These are phyloP conservation scores for Lipomyces starkeyi DNA, from an alignment of 805 yeast species.

Conservation along the genomic window DNA sequence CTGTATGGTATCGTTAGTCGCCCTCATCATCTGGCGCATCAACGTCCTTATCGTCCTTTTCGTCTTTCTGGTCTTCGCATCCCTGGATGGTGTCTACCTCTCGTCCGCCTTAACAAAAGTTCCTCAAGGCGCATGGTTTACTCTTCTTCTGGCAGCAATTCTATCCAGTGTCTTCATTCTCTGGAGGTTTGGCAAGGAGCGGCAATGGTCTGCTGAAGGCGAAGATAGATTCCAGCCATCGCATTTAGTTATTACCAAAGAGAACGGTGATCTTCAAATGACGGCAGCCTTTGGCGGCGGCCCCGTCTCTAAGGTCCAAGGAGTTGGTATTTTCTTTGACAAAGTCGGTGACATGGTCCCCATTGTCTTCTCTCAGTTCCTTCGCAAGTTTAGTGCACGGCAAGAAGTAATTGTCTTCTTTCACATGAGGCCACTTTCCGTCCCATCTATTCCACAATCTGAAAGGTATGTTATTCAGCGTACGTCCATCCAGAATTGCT, in stretches of 20 bases:
- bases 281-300: slow-evolving; percentile 4
- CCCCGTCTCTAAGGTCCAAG: slow-evolving; percentile 1
- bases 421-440: slow-evolving; percentile 19
- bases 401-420: slow-evolving; percentile 26
- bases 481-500: slow-evolving; percentile 22
- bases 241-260: background rate
- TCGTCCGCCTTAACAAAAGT: slow-evolving; percentile 58
- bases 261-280: background rate
- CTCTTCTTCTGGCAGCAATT: slow-evolving; percentile 46
- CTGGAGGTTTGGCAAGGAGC: slow-evolving; percentile 24
- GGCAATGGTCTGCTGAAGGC: slow-evolving; percentile 20
- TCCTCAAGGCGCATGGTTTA: slow-evolving; percentile 66
- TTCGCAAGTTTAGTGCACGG: slow-evolving; percentile 24
- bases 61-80: slow-evolving; percentile 48
- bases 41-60: slow-evolving; percentile 48
- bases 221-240: background rate
- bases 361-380: slow-evolving; percentile 19
- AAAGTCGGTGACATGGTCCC: slow-evolving; percentile 24
- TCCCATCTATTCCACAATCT: slow-evolving; percentile 21
- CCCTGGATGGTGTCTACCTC: slow-evolving; percentile 45
- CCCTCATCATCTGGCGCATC: slow-evolving; percentile 54
- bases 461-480: slow-evolving; percentile 22
- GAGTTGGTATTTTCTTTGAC: slow-evolving; percentile 15
- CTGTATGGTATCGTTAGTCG: slow-evolving; percentile 51
- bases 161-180: slow-evolving; percentile 6